These are phyloP conservation scores for Cystofilobasidium ferigula DNA, from an alignment of 768 basidiomycete genomes.

Conservation along the genomic window DNA sequence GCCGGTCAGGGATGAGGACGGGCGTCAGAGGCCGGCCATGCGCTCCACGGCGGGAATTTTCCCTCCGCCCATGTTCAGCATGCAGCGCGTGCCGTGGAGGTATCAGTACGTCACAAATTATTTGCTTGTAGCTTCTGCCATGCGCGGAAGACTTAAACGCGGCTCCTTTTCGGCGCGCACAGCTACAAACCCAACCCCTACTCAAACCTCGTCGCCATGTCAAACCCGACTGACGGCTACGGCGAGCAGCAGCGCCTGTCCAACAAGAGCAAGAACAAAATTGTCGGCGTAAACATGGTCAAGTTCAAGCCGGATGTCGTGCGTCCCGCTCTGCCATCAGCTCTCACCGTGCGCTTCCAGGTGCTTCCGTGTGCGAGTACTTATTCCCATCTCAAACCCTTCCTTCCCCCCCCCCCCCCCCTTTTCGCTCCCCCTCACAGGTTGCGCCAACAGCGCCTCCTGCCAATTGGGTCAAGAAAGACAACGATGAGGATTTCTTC, in stretches of 20 bases:
- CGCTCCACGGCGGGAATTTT: conserved; percentile 6
- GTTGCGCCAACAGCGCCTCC: neutral
- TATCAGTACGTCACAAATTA: conserved; percentile 11
- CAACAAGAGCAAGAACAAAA: conserved; percentile 1
- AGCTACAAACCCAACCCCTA: conserved; percentile 18
- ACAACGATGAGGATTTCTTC: neutral
- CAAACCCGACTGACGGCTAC: neutral
- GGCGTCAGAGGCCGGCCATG: neutral
- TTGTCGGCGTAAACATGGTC: neutral
- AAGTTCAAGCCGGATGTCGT: conserved; percentile 5
- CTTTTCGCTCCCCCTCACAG: neutral
- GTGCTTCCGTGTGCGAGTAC: neutral
- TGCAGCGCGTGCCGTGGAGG: conserved; percentile 11
- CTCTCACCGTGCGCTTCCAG: neutral
- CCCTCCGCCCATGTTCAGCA: conserved; percentile 19
- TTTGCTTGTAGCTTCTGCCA: neutral
- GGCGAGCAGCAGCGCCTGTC: conserved; percentile 5
- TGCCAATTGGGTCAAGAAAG: neutral
- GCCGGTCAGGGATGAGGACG: neutral
- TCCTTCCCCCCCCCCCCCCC: too few relatives aligned
- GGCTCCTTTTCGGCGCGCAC: neutral
- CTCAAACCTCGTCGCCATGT: conserved; percentile 1
- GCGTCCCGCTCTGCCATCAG: neutral
- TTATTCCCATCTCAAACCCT: too few relatives aligned
- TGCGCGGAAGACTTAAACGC: too few relatives aligned